phyloP scores from a whole-genome alignment of 176 grass and related monocot species.

The Miscanthus lutarioriparius region DNA sequence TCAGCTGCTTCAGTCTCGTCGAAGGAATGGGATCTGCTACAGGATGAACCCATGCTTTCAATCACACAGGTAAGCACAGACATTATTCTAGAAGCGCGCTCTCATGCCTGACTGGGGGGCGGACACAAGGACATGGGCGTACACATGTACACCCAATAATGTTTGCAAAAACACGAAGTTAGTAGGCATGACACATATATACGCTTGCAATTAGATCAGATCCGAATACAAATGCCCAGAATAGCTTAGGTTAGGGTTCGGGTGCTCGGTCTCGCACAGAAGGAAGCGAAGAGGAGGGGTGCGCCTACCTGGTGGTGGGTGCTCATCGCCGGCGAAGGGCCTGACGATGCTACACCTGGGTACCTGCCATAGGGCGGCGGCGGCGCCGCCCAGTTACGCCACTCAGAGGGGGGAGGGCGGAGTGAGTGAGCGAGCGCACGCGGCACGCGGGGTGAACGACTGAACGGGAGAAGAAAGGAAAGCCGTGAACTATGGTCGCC shows the following conservation, averaged over 20 bases:
- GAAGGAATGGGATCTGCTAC: conserved; percentile 77
- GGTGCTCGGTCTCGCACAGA: background rate
- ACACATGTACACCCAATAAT: background rate
- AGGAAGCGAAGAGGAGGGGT: background rate
- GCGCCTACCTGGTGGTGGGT: background rate
- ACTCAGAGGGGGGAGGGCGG: too few relatives aligned
- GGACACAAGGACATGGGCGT: background rate
- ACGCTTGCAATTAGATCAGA: background rate
- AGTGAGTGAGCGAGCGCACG: too few relatives aligned
- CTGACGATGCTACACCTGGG: background rate
- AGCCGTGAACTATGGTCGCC: too few relatives aligned
- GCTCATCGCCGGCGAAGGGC: background rate
- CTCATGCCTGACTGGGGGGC: conserved; percentile 29
- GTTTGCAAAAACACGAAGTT: background rate
- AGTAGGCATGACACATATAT: background rate
- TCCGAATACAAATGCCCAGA: background rate
- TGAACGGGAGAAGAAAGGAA: too few relatives aligned
- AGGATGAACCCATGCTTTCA: conserved; percentile 91
- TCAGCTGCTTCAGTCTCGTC: conserved; percentile 68
- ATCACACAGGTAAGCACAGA: conserved; percentile 59
- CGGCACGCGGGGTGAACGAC: too few relatives aligned
- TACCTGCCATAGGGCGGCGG: background rate
- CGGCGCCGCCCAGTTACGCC: too few relatives aligned
- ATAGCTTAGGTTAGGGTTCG: background rate
- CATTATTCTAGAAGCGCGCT: conserved; percentile 46